A percentile compares a stretch with the other conserved stretches of the same genome.
Conservation (phyloP, 2,329 filamentous ascomycete genomes). For the Cordyceps fumosorosea region DNA sequence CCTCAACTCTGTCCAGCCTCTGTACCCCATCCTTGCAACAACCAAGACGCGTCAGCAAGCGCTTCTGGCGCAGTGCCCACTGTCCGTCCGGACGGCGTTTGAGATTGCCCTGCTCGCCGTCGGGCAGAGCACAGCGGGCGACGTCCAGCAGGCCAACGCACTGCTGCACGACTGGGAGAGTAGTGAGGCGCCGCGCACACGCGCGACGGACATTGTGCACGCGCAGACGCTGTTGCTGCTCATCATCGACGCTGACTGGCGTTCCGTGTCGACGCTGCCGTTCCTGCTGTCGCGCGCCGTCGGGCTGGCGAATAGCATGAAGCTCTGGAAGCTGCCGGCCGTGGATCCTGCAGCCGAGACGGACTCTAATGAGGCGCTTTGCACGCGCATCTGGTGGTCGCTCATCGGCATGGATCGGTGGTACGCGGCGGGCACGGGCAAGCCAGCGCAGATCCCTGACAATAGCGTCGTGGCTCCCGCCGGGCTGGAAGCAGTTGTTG, state of each 20-base stretch:
- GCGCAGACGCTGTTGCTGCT: slow-evolving; percentile 62
- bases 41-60: slow-evolving; percentile 49
- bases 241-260: slow-evolving; percentile 55
- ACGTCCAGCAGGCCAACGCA: slow-evolving; percentile 38
- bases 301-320: slow-evolving; percentile 58
- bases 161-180: slow-evolving; percentile 48
- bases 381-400: slow-evolving; percentile 64
- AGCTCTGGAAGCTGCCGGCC: slow-evolving; percentile 39
- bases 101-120: slow-evolving; percentile 56
- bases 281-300: slow-evolving; percentile 59
- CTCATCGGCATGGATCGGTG: slow-evolving; percentile 66
- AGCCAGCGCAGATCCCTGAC: slow-evolving; percentile 56
- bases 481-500: slow-evolving; percentile 54
- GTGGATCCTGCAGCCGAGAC: slow-evolving; percentile 44
- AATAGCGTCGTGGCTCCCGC: slow-evolving; percentile 52
- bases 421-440: slow-evolving; percentile 62
- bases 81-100: slow-evolving; percentile 56
- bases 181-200: slow-evolving; percentile 30
- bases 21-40: slow-evolving; percentile 58
- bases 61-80: slow-evolving; percentile 49
- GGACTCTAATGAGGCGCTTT: slow-evolving; percentile 57
- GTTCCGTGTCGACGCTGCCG: slow-evolving; percentile 39
- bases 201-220: slow-evolving; percentile 47
- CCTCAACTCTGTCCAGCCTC: slow-evolving; percentile 56
- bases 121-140: slow-evolving; percentile 31